These are phyloP conservation scores for Ramaria rubella DNA, from an alignment of 768 basidiomycete genomes.

Conservation along the genomic window DNA sequence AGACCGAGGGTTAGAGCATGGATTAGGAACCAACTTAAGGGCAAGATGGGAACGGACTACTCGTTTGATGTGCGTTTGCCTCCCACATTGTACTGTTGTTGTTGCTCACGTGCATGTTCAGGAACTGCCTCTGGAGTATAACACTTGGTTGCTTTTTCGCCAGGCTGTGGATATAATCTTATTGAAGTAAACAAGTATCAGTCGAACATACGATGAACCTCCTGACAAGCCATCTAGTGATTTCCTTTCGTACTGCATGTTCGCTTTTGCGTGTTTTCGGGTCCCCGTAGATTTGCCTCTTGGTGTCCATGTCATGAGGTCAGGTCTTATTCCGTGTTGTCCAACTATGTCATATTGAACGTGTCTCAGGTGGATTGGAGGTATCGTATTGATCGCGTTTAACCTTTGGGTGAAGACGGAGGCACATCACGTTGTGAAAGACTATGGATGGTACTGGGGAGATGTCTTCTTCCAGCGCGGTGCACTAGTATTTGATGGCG, in stretches of 20 bases:
- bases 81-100: not conserved
- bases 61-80: conserved; percentile 72
- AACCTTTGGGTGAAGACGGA: conserved; percentile 99
- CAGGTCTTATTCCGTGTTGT: conserved; percentile 13
- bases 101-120: conserved; percentile 24
- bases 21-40: conserved; percentile 80
- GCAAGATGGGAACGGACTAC: conserved; percentile 94
- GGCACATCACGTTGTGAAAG: conserved; percentile 95
- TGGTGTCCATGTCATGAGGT: conserved; percentile 74
- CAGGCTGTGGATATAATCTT: conserved; percentile 95
- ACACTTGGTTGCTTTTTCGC: conserved; percentile 93
- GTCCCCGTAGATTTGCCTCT: conserved; percentile 73
- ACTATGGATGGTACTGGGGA: conserved; percentile 98
- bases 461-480: conserved; percentile 92
- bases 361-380: conserved; percentile 71
- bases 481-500: conserved; percentile 92
- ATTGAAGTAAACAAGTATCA: conserved; percentile 63
- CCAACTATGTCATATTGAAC: not conserved
- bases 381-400: conserved; percentile 79
- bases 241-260: conserved; percentile 91
- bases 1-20: conserved; percentile 62
- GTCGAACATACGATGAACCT: conserved; percentile 6
- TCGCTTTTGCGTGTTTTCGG: conserved; percentile 88
- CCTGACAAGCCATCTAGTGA: conserved; percentile 48
- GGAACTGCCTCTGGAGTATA: conserved; percentile 90